Percentiles rank a stretch among this genome's conserved stretches.
These are phyloP conservation scores for Agrocybe chaxingu DNA, from an alignment of 768 basidiomycete species.

Conservation along the genomic window DNA sequence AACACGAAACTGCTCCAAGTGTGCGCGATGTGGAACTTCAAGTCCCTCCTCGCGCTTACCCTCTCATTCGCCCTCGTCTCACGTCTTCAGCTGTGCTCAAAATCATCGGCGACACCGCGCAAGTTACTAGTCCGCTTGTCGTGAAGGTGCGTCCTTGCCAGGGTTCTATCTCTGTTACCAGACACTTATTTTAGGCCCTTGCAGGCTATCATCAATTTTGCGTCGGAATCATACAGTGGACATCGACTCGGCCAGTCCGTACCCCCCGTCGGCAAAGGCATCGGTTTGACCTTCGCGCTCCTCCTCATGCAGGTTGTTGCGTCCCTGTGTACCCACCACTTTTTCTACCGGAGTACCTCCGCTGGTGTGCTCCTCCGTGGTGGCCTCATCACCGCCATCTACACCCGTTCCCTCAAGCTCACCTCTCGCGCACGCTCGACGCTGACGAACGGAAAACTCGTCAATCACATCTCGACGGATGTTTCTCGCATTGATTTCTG, in stretches of 20 bases:
- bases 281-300: constrained; percentile 75
- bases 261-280: constrained; percentile 49
- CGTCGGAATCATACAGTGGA: constrained; percentile 54
- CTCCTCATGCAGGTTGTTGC: constrained; percentile 64
- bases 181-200: background rate
- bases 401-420: constrained; percentile 70
- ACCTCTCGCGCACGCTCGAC: constrained; percentile 76
- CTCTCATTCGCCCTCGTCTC: too few relatives aligned
- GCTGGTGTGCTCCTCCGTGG: constrained; percentile 80
- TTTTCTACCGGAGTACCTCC: constrained; percentile 73
- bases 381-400: constrained; percentile 86
- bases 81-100: constrained; percentile 60
- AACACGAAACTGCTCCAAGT: too few relatives aligned
- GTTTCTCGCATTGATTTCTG: constrained; percentile 91
- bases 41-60: too few relatives aligned
- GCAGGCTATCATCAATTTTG: constrained; percentile 71
- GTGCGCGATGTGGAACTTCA: too few relatives aligned
- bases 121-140: constrained; percentile 71
- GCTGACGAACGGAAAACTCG: constrained; percentile 83
- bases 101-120: constrained; percentile 66
- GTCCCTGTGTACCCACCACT: constrained; percentile 73
- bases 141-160: constrained; percentile 60
- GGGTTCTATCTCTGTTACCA: background rate
- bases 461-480: constrained; percentile 93
- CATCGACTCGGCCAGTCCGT: constrained; percentile 34